phyloP scores from a whole-genome alignment of 306 rosid species.

The Cicer pinnatifidum region DNA sequence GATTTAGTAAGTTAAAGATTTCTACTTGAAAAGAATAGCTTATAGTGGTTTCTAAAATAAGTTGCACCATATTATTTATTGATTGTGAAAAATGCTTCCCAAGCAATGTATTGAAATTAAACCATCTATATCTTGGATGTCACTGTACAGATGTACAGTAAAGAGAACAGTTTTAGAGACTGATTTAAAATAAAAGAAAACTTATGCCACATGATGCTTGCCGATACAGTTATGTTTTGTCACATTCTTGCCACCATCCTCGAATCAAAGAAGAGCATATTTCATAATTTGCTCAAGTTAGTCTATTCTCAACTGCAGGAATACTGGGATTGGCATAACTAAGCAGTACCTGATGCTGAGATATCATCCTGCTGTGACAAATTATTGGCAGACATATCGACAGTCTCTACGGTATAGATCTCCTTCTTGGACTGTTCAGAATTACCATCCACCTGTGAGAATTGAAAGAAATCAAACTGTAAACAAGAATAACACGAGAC shows the following conservation, averaged over 20 bases:
- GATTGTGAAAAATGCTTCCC: constrained; percentile 1
- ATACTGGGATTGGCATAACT: constrained; percentile 41
- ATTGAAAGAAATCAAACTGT: constrained; percentile 39
- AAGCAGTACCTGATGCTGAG: constrained; percentile 62
- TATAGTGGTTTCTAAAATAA: constrained; percentile 20
- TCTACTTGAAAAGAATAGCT: constrained; percentile 27
- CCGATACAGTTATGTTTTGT: not conserved
- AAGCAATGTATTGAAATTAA: not conserved
- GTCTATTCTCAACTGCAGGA: constrained; percentile 33
- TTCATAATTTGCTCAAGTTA: constrained; percentile 24
- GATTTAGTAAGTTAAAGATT: not conserved
- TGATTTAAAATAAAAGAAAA: constrained; percentile 24
- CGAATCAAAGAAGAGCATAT: not conserved
- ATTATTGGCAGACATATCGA: constrained; percentile 37
- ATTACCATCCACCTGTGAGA: constrained; percentile 56
- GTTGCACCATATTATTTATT: constrained; percentile 16
- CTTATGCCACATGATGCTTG: constrained; percentile 14
- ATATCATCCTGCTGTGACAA: constrained; percentile 48
- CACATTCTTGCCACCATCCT: constrained; percentile 11
- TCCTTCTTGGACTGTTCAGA: constrained; percentile 48
- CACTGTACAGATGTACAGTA: not conserved
- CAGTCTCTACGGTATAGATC: constrained; percentile 44
- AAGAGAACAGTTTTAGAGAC: not conserved
- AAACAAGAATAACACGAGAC: constrained; percentile 33
- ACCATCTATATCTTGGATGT: constrained; percentile 15